These are phyloP conservation scores for Botryotinia globosa DNA, from an alignment of 2,329 filamentous ascomycete genomes.

Conservation along the genomic window DNA sequence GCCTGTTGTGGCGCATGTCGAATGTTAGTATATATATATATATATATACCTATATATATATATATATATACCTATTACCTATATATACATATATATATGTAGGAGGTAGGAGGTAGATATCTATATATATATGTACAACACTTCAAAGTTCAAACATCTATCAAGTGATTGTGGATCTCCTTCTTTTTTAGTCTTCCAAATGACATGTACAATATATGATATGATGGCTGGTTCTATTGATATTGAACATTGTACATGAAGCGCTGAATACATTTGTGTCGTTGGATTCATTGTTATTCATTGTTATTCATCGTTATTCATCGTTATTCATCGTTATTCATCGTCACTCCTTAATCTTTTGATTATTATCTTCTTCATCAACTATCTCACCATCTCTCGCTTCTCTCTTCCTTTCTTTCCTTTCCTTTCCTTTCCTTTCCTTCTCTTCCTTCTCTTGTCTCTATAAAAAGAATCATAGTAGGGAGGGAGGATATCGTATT, in stretches of 20 bases:
- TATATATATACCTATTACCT: too few relatives aligned
- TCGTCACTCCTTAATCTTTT: background rate
- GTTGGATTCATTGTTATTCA: background rate
- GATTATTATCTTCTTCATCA: too few relatives aligned
- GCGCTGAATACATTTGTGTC: background rate
- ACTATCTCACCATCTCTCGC: too few relatives aligned
- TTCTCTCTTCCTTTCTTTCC: too few relatives aligned
- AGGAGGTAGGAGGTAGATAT: too few relatives aligned
- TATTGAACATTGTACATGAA: background rate
- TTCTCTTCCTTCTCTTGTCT: background rate
- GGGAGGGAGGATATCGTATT: too few relatives aligned
- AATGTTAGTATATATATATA: too few relatives aligned
- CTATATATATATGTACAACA: slow-evolving; percentile 9
- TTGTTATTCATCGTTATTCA: background rate
- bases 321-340: background rate
- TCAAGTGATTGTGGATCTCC: background rate
- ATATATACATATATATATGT: too few relatives aligned
- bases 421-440: too few relatives aligned
- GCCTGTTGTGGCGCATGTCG: background rate
- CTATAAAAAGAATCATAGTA: background rate
- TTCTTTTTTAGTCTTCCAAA: background rate
- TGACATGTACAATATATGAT: background rate
- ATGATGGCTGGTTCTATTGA: background rate
- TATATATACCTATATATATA: background rate
- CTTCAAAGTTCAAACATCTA: background rate